Conservation (phyloP, 2,329 filamentous ascomycete species). For the Cercospora nicotianae region DNA sequence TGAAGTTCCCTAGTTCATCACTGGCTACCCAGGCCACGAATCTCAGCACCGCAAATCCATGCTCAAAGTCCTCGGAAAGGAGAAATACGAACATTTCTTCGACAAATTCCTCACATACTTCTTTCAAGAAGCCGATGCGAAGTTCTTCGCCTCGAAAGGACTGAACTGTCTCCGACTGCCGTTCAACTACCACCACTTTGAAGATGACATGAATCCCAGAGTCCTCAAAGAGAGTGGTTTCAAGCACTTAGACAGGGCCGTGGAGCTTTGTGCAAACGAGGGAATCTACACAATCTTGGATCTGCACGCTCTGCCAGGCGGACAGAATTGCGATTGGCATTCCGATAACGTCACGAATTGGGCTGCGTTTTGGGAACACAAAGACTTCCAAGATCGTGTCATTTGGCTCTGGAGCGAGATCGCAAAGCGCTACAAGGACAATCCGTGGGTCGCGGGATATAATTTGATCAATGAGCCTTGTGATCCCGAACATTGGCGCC, state of each 20-base stretch:
- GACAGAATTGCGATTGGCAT: slow-evolving; percentile 55
- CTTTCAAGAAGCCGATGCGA: slow-evolving; percentile 60
- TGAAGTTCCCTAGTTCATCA: slow-evolving; percentile 56
- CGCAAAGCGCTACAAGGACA: slow-evolving; percentile 47
- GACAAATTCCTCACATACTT: slow-evolving; percentile 59
- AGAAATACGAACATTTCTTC: slow-evolving; percentile 62
- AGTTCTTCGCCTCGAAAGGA: slow-evolving; percentile 57
- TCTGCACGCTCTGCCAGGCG: slow-evolving; percentile 52
- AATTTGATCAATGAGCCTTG: slow-evolving; percentile 56
- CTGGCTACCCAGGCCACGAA: slow-evolving; percentile 62
- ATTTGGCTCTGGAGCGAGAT: slow-evolving; percentile 54
- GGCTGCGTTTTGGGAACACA: slow-evolving; percentile 54
- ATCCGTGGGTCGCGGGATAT: slow-evolving; percentile 53
- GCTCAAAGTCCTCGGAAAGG: slow-evolving; percentile 54
- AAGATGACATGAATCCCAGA: slow-evolving; percentile 52
- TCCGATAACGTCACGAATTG: slow-evolving; percentile 49
- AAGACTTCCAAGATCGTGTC: slow-evolving; percentile 53
- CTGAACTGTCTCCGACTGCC: slow-evolving; percentile 61
- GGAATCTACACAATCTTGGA: slow-evolving; percentile 55
- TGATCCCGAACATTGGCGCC: slow-evolving; percentile 49
- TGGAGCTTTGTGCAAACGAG: slow-evolving; percentile 51
- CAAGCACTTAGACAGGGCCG: slow-evolving; percentile 51
- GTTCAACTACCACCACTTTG: slow-evolving; percentile 62
- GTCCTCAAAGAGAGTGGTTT: slow-evolving; percentile 51
- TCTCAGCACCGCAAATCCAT: slow-evolving; percentile 57